phyloP scores from a whole-genome alignment of 257 asterid species.

The Solanum lycopersicoides region DNA sequence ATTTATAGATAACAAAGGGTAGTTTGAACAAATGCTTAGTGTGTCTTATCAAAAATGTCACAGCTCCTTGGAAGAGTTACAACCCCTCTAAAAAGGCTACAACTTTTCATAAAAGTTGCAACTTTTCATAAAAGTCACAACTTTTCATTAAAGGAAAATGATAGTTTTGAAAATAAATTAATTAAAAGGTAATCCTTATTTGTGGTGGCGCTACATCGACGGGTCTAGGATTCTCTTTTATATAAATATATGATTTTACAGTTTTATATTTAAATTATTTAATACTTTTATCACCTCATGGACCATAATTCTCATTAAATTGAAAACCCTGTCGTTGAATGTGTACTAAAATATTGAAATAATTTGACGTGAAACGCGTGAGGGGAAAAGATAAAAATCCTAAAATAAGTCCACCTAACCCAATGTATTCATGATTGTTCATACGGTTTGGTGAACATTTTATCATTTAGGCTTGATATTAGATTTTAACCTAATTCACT shows the following conservation, averaged over 20 bases:
- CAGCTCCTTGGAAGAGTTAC: no score
- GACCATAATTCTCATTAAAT: neutral
- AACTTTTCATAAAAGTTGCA: no score
- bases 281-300: neutral
- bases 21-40: no score
- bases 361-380: neutral
- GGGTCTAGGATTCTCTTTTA: no score
- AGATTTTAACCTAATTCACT: neutral
- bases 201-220: no score
- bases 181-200: no score
- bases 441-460: neutral
- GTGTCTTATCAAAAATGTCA: no score
- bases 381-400: neutral
- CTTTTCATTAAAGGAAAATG: no score
- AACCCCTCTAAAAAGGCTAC: no score
- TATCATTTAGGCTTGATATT: neutral
- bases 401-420: neutral
- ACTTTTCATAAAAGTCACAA: no score
- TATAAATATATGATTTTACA: neutral
- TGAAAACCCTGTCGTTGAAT: neutral
- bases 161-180: no score
- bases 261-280: neutral
- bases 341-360: neutral
- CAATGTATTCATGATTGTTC: neutral
- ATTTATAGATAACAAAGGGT: no score